phyloP scores from a whole-genome alignment of 2,329 filamentous ascomycete genomes.

The Aureobasidium zeae region DNA sequence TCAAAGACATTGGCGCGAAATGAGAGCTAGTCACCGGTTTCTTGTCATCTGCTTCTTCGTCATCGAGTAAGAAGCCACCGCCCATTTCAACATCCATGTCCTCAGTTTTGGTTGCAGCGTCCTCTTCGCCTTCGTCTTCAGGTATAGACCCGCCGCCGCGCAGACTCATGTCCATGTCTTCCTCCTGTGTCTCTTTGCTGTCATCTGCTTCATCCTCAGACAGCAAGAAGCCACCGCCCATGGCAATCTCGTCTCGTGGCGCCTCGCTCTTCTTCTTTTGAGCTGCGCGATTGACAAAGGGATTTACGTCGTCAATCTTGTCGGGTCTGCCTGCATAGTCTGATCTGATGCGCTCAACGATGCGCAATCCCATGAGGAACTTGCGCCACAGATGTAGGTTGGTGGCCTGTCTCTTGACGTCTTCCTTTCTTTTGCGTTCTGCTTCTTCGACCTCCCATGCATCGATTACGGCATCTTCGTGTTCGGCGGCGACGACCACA shows the following conservation, averaged over 20 bases:
- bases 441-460: slow-evolving; percentile 67
- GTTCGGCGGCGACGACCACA: slow-evolving; percentile 76
- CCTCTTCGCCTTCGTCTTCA: slow-evolving; percentile 29
- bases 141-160: slow-evolving; percentile 31
- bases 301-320: slow-evolving; percentile 45
- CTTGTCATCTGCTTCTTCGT: slow-evolving; percentile 24
- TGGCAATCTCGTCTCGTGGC: slow-evolving; percentile 15
- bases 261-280: slow-evolving; percentile 23
- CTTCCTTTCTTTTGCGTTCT: slow-evolving; percentile 67
- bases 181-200: slow-evolving; percentile 23
- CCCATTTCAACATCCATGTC: slow-evolving; percentile 1
- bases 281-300: slow-evolving; percentile 39
- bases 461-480: slow-evolving; percentile 64
- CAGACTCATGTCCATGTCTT: slow-evolving; percentile 21
- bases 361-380: slow-evolving; percentile 75
- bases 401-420: slow-evolving; percentile 68
- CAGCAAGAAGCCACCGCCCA: slow-evolving; percentile 36
- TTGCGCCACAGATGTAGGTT: slow-evolving; percentile 74
- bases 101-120: slow-evolving; percentile 19
- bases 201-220: slow-evolving; percentile 30
- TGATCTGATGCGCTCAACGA: slow-evolving; percentile 63
- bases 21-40: slow-evolving; percentile 16
- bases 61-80: slow-evolving; percentile 20
- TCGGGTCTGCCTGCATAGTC: slow-evolving; percentile 58
- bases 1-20: slow-evolving; percentile 30